These are phyloP conservation scores for Paramecium sexaurelia DNA, from an alignment of 73 alveolate species.

Conservation along the genomic window DNA sequence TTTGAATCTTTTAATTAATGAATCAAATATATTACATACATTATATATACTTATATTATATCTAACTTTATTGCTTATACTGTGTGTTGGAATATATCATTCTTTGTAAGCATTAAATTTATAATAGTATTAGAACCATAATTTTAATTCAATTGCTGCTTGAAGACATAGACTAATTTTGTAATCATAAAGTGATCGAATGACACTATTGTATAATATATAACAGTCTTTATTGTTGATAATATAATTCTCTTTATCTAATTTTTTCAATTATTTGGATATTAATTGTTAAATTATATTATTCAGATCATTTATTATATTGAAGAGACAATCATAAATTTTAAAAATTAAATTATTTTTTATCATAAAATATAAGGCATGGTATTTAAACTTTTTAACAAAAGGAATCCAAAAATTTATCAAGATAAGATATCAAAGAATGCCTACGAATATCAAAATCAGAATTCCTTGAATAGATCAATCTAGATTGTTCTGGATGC, in stretches of 20 bases:
- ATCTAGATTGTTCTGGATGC: background rate
- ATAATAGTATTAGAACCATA: conserved; percentile 9
- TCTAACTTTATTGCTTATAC: background rate
- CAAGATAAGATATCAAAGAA: background rate
- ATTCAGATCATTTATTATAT: background rate
- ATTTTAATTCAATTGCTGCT: conserved; percentile 44
- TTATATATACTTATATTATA: background rate
- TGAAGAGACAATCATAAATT: conserved; percentile 48
- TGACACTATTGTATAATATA: background rate
- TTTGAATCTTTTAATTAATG: conserved; percentile 7
- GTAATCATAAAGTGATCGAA: background rate
- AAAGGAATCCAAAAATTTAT: background rate
- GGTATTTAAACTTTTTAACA: background rate
- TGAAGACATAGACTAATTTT: background rate
- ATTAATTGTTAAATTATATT: background rate
- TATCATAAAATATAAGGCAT: background rate
- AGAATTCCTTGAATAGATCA: background rate
- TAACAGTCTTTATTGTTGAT: background rate
- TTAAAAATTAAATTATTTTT: background rate
- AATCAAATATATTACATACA: background rate
- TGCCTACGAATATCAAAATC: background rate
- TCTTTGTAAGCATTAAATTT: conserved; percentile 11
- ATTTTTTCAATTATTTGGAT: background rate
- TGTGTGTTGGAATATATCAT: background rate
- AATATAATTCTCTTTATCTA: background rate